A percentile compares a stretch with the other conserved stretches of the same genome.
phyloP scores from a whole-genome alignment of 2,329 filamentous ascomycete genomes.

The Fusarium palustre region DNA sequence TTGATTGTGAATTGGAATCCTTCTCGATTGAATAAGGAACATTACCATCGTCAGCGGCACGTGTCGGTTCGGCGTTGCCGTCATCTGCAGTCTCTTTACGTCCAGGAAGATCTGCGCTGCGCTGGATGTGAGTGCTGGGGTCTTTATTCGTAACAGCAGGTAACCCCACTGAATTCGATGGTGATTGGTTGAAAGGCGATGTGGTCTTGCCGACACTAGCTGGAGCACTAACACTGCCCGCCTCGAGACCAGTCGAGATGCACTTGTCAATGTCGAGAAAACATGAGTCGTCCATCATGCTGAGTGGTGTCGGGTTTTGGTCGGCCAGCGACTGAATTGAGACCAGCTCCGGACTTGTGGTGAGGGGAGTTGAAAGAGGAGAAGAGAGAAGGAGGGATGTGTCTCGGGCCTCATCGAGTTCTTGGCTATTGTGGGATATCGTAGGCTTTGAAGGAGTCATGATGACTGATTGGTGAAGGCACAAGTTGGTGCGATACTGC shows the following conservation, averaged over 20 bases:
- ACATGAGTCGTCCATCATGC: slow-evolving; percentile 48
- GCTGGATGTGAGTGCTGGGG: slow-evolving; percentile 27
- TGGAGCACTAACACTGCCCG: slow-evolving; percentile 28
- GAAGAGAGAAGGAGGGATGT: slow-evolving; percentile 42
- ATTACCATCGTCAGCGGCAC: slow-evolving; percentile 32
- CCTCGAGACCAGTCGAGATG: slow-evolving; percentile 21
- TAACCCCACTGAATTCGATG: slow-evolving; percentile 23
- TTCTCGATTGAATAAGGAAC: slow-evolving; percentile 13
- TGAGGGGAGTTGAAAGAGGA: slow-evolving; percentile 42
- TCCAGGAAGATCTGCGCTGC: slow-evolving; percentile 33
- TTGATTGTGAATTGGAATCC: slow-evolving; percentile 7
- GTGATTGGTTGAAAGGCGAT: slow-evolving; percentile 34
- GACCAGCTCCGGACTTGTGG: slow-evolving; percentile 46
- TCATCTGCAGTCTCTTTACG: slow-evolving; percentile 24
- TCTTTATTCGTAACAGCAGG: slow-evolving; percentile 22
- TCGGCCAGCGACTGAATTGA: slow-evolving; percentile 49
- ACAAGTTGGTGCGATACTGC: slow-evolving; percentile 32
- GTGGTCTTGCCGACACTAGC: slow-evolving; percentile 35
- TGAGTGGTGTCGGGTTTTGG: slow-evolving; percentile 47
- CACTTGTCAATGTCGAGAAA: slow-evolving; percentile 24
- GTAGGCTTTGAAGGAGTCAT: slow-evolving; percentile 31
- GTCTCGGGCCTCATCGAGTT: slow-evolving; percentile 36
- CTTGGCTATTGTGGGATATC: slow-evolving; percentile 23
- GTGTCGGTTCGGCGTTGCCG: slow-evolving; percentile 33
- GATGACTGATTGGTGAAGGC: slow-evolving; percentile 30